A percentile compares a stretch with the other conserved stretches of the same genome.
phyloP scores from a whole-genome alignment of 2,329 filamentous ascomycete species.

The Diaporthe ilicicola region DNA sequence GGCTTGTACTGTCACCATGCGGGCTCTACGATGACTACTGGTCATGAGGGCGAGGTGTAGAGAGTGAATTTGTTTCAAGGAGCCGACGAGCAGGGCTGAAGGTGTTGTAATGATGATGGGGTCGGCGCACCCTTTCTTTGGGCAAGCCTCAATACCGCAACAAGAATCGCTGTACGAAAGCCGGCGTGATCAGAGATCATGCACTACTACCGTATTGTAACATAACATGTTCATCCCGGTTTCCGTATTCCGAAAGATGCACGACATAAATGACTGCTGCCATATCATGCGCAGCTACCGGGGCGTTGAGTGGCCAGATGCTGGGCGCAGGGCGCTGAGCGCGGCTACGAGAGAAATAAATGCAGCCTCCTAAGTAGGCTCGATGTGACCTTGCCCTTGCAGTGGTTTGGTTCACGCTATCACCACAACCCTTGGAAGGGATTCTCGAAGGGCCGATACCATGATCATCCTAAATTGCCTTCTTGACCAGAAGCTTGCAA shows the following conservation, averaged over 20 bases:
- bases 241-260: constrained; percentile 21
- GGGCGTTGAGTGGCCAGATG: constrained; percentile 2
- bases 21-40: neutral
- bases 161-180: neutral
- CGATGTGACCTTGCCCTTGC: constrained; percentile 27
- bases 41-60: constrained; percentile 26
- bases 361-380: neutral
- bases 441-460: neutral
- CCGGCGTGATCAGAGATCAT: constrained; percentile 23
- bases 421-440: neutral
- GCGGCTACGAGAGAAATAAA: constrained; percentile 9
- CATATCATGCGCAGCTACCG: neutral
- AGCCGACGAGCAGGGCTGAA: neutral
- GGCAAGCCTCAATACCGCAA: neutral
- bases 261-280: constrained; percentile 20
- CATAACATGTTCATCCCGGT: constrained; percentile 8
- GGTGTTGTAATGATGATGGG: constrained; percentile 15
- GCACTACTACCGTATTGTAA: constrained; percentile 10
- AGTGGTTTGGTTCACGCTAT: constrained; percentile 9
- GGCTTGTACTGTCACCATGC: neutral
- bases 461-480: neutral
- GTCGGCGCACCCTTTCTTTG: neutral
- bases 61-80: constrained; percentile 9
- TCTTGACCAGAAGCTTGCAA: neutral
- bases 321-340: constrained; percentile 3